Evolutionary conservation across 345 rosid genomes (phyloP).

Genomic region (Sapria himalayana): DNA sequence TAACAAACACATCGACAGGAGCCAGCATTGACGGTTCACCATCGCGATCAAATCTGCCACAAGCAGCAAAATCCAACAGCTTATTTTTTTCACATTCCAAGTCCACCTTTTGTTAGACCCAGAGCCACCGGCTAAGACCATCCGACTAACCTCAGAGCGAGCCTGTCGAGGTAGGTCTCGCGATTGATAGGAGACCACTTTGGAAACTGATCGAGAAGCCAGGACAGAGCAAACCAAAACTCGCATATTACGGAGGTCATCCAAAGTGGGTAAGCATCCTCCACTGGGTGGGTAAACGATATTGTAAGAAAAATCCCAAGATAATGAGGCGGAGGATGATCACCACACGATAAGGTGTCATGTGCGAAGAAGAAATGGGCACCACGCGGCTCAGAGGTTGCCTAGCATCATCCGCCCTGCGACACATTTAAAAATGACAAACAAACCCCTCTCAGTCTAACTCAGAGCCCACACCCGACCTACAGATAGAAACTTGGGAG

Average conservation of each 20-base stretch:
- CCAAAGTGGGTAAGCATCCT: slow-evolving; percentile 88
- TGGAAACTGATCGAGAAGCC: slow-evolving; percentile 99
- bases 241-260: slow-evolving; percentile 89
- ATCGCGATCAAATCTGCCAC: slow-evolving; percentile 73
- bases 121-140: slow-evolving; percentile 1
- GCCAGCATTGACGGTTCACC: slow-evolving; percentile 92
- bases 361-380: slow-evolving; percentile 60
- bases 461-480: too few relatives aligned
- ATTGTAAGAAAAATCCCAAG: slow-evolving; percentile 92
- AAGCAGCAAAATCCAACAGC: too few relatives aligned
- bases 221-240: slow-evolving; percentile 98
- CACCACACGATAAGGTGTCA: slow-evolving; percentile 70
- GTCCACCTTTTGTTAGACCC: too few relatives aligned
- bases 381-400: slow-evolving; percentile 86
- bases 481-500: too few relatives aligned
- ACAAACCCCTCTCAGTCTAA: too few relatives aligned
- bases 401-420: slow-evolving; percentile 88
- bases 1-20: slow-evolving; percentile 94
- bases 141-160: slow-evolving; percentile 51
- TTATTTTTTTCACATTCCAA: too few relatives aligned
- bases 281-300: slow-evolving; percentile 90
- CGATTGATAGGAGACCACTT: slow-evolving; percentile 93
- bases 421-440: too few relatives aligned
- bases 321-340: slow-evolving; percentile 88
- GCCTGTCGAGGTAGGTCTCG: slow-evolving; percentile 95